Evolutionary conservation across 1,139 yeast genomes (phyloP), one percentile per base, ranked within the genome.

Genomic region (Suhomyces bokatorum): DNA sequence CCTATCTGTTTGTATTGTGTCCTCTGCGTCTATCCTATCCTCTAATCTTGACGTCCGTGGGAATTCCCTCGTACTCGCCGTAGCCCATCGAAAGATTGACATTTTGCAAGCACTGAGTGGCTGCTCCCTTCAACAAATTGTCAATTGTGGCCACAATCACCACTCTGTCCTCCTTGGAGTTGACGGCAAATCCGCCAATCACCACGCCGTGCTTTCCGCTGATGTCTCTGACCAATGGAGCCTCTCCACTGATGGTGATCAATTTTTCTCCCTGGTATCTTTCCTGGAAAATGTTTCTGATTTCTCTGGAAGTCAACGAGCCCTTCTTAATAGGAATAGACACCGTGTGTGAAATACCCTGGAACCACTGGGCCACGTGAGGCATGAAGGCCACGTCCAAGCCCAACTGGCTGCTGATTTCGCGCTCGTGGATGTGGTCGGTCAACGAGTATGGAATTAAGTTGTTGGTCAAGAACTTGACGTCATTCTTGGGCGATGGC

Each of bases 281-380:
- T 37, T 90, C 95, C 67, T 88, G 95, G 74, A 87, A 93, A 52
- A 93, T 70, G 64, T 85, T 81, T 68, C 95, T 81, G 54, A 90
- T 80, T 47, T 89, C 96, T 62, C 96, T 81, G 9, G 93, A 77
- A 11, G 95, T 80, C 56, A 91, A 72, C 38, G 84, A 79, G 48
- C 79, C 76, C 51, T 75, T 73, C 59, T 81, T 83, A 60, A 93
- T 79, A 43, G 99, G 99, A 49, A 93, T 87, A 43, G 89, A 84
- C 49, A 93, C 85, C 22, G 99, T 93, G 62, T 87, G 88, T 1
- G 96, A 77, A 56, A 93, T 93, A 56, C 99, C 99, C 70, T 93
- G 98, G 81, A 95, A 93, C 99, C 99, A 93, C 66, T 87, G 96
- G 2, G 97, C 99, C 47, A 93, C 99, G 61, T 93, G 99, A 20